Base-by-base conservation (phyloP, 2,329 filamentous ascomycete species). In the Claviceps digitariae region DNA sequence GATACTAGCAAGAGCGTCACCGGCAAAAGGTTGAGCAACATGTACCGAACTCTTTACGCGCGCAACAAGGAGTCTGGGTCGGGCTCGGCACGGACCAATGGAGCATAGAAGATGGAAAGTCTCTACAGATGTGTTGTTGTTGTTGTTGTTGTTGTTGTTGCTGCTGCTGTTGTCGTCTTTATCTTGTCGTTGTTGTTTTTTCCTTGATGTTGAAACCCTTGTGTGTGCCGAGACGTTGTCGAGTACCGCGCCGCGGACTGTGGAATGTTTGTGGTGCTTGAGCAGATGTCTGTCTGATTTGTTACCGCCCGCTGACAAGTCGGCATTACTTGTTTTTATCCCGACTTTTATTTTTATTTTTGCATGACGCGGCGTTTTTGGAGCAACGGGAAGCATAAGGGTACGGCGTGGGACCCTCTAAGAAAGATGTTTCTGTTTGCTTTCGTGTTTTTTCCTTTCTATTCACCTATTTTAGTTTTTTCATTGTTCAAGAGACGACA, bases 1-100 rank as follows among this genome's bases (percentile, higher is more conserved):
- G 70, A 70, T 57, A 72, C 69, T 43, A 71, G 65, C 57, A 69
- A 69, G 56, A 70, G 66, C 51, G 69, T 74, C 41, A 72, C 69
- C n/a, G 72, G 72, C 50, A 61, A 67, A 50, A 65, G 71, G 53
- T 57, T 74, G 56, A 72, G 70, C 61, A 67, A 68, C 55, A 72
- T 74, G 70, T 74, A 74, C 56, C 65, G 65, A 55, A 69, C 67
- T 40, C 61, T 74, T 46, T 61, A 67, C 51, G 59, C 62, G 47
- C 65, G 67, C 50, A 64, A 67, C 54, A 66, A 61, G 57, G 55
- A 64, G 51, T 59, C 59, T n/a, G 56, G 58, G 25, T 62, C 66
- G 12, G 56, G 60, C 51, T 61, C 65, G 36, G 52, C 59, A 47
- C 63, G 62, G 45, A 59, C 63, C 29, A 69, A 70, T 52, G 67